Base-by-base conservation (phyloP, 169 alveolate species). In the Toxoplasma gondii region DNA sequence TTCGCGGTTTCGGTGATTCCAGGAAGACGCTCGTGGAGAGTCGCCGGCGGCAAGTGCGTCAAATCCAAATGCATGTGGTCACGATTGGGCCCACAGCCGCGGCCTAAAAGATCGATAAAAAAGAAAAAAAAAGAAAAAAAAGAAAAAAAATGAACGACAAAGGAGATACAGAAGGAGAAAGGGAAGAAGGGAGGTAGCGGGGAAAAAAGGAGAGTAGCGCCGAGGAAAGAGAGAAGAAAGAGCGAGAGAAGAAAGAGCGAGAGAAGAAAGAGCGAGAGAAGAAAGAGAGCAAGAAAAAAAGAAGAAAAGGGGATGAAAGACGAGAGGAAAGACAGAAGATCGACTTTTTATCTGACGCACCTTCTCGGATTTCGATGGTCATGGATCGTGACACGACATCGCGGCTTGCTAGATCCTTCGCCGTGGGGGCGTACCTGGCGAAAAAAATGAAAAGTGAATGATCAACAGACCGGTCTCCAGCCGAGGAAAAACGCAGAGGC, bases 351-450 rank as follows among this genome's bases (percentile, higher is more conserved):
- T n/a, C n/a, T n/a, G n/a, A n/a, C 83, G 4, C 22, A 93, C 99
- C 99, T 96, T 99, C 99, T 67, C 98, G 96, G 92, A 99, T 99
- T 97, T 99, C 99, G 93, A 98, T 90, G 12, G 99, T 98, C 99
- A 99, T 99, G 78, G 99, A 98, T 95, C 99, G 97, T 70, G 99
- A 97, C 49, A 99, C 99, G 69, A 99, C 99, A 96, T 99, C 99
- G 70, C 99, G 97, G 82, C 99, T 97, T 34, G 99, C 99, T 94
- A 99, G 95, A 96, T 99, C 99, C 92, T 94, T 96, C 80, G 97
- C 96, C 12, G 96, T 94, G 36, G 97, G 97, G 5, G 97, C 97
- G 39, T 94, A 95, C 19, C 96, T 94, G 88, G 83, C 34, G 39
- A 70, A 34, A 34, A 34, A 70, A 70, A 70, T 16, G 27, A 70